These are phyloP conservation scores for Pilasporangium apinafurcum DNA, from an alignment of 352 stramenopile species.

Conservation along the genomic window DNA sequence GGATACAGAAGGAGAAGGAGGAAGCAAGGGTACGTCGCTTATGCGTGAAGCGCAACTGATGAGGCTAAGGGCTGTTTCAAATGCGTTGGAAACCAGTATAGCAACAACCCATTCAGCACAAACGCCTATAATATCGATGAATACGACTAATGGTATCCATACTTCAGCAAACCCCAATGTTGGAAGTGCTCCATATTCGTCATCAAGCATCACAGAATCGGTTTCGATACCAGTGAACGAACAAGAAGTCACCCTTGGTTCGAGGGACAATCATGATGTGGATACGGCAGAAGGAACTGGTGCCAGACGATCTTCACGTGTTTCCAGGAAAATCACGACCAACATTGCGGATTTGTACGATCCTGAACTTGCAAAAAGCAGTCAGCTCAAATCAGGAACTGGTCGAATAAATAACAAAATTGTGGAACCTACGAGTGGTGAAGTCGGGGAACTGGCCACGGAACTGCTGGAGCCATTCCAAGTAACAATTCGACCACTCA, in stretches of 20 bases:
- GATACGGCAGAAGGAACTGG: constrained; percentile 6
- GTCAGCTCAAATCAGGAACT: constrained; percentile 6
- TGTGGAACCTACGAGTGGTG: constrained; percentile 53
- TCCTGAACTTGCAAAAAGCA: constrained; percentile 41
- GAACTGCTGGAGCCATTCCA: constrained; percentile 59
- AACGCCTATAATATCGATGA: not conserved
- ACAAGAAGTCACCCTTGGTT: no score
- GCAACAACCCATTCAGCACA: not conserved
- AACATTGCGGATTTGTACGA: constrained; percentile 82
- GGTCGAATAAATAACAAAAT: constrained; percentile 8
- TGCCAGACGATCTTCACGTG: constrained; percentile 45
- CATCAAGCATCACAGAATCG: not conserved
- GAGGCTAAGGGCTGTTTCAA: constrained; percentile 21
- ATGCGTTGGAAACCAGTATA: constrained; percentile 10
- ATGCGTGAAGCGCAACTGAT: constrained; percentile 22
- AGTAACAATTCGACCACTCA: constrained; percentile 38
- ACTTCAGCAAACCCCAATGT: no score
- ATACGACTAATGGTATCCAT: no score
- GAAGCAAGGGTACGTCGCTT: constrained; percentile 9
- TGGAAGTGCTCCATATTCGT: not conserved
- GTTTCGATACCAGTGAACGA: no score
- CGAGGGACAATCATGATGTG: no score
- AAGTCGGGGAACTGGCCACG: constrained; percentile 63
- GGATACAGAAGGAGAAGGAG: constrained; percentile 47
- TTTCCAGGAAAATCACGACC: constrained; percentile 66